Conservation (phyloP, 768 basidiomycete species). For the Fibroporia radiculosa region DNA sequence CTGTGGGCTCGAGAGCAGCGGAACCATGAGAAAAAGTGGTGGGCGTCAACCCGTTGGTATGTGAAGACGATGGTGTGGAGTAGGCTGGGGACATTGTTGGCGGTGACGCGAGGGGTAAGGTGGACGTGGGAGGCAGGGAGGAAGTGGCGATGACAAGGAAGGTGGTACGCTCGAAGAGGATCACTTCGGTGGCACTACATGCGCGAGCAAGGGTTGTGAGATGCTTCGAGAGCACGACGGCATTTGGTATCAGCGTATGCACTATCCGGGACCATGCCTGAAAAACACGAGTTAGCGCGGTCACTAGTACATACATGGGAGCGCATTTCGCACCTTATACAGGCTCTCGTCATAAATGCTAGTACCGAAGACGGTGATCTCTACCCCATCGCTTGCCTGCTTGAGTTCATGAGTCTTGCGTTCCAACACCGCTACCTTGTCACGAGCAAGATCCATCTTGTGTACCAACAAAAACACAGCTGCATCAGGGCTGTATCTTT, state of each 20-base stretch:
- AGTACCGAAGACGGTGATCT: constrained; percentile 78
- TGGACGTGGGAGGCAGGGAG: constrained; percentile 40
- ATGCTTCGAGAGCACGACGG: constrained; percentile 79
- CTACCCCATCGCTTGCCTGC: constrained; percentile 52
- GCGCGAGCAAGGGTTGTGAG: constrained; percentile 80
- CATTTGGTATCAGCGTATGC: constrained; percentile 93
- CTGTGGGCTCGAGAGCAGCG: constrained; percentile 10
- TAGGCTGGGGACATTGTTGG: constrained; percentile 10
- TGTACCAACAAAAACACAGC: constrained; percentile 87
- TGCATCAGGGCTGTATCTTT: constrained; percentile 73
- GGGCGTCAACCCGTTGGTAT: constrained; percentile 16
- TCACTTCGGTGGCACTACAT: constrained; percentile 87
- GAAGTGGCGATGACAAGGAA: constrained; percentile 96
- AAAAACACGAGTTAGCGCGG: constrained; percentile 4
- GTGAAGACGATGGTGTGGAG: constrained; percentile 21
- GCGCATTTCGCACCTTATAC: constrained; percentile 59
- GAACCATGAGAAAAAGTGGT: not conserved
- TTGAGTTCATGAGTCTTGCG: constrained; percentile 69
- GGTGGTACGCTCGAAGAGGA: constrained; percentile 94
- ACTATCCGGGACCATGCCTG: constrained; percentile 99
- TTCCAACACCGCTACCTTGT: constrained; percentile 54
- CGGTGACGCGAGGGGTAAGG: constrained; percentile 15
- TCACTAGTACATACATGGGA: not conserved
- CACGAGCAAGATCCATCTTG: constrained; percentile 93
- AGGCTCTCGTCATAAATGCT: constrained; percentile 90